phyloP scores from a whole-genome alignment of 768 basidiomycete species.

The Termitomyces eurrhizus region DNA sequence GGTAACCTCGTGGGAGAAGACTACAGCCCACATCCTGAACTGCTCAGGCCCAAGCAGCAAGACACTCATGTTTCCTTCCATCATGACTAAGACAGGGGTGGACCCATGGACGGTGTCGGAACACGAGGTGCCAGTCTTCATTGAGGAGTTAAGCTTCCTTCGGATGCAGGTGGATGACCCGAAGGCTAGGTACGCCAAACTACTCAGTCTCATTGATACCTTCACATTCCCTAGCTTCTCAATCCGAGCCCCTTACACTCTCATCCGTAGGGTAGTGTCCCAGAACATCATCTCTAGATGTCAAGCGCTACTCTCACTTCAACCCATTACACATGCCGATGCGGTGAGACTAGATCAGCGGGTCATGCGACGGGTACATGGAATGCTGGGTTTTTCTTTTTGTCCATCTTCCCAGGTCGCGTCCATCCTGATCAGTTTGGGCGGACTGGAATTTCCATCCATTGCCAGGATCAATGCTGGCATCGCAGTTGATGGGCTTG shows the following conservation, averaged over 20 bases:
- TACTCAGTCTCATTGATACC: too few species aligned
- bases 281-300: constrained; percentile 18
- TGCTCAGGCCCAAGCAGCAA: too few species aligned
- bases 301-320: constrained; percentile 18
- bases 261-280: constrained; percentile 16
- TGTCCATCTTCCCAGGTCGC: not conserved
- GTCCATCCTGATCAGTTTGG: constrained; percentile 7
- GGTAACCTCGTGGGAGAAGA: not conserved
- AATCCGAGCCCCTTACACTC: constrained; percentile 15
- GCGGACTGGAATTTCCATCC: constrained; percentile 21
- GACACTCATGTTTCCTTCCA: too few species aligned
- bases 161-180: too few species aligned
- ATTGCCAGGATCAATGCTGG: constrained; percentile 18
- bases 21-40: not conserved
- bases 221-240: constrained; percentile 21
- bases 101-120: too few species aligned
- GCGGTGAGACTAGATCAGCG: constrained; percentile 14
- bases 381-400: constrained; percentile 21
- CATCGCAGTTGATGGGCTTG: constrained; percentile 15
- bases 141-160: too few species aligned
- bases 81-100: too few species aligned
- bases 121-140: too few species aligned
- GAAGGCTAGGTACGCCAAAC: too few species aligned
- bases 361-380: constrained; percentile 16
- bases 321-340: constrained; percentile 8